Evolutionary conservation across 768 basidiomycete species (phyloP), one percentile per base, ranked within the genome.

Genomic region (Lactifluus piperatus): DNA sequence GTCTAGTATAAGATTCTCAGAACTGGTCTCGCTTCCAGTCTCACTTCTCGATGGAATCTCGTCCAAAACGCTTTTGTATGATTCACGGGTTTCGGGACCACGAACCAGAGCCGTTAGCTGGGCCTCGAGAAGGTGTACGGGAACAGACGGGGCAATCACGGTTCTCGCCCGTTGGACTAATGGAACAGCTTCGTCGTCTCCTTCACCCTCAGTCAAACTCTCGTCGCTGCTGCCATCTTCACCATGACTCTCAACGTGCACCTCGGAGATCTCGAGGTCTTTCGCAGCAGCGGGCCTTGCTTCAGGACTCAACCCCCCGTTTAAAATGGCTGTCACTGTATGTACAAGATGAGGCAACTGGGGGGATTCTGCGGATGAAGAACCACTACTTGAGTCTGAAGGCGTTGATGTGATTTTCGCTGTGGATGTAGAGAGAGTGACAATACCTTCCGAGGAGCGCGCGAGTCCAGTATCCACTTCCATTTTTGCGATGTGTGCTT

Each of bases 161-260:
- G 48, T 29, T n/a, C 26, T n/a, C 26, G 11, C 30, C 29, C 24
- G 11, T 10, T 22, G n/a, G 34, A 29, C 18, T 44, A n/a, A 36
- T 11, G 30, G 39, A 45, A 43, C 27, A 26, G 16, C 22, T 3
- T 7, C 14, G 11, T 24, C n/a, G 51, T 45, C 29, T 34, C 56
- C 37, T 20, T 54, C 55, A 13, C 49, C 44, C 1, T 54, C 58
- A 22, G 51, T 56, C 34, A 54, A 59, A 48, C 58, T 57, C 22
- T 65, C 62, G 26, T 53, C 52, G 36, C 64, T 63, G 44, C 58
- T 63, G 44, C 58, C 60, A 26, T 58, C 64, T 46, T 65, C 64
- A 39, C 62, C 44, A 39, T 51, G 36, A 27, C 39, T 49, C 47
- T 60, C 47, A 20, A 65, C 46, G 8, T 36, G 44, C 26, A 60